These are phyloP conservation scores for Leonotis leonurus DNA, from an alignment of 257 asterid genomes.

Conservation along the genomic window DNA sequence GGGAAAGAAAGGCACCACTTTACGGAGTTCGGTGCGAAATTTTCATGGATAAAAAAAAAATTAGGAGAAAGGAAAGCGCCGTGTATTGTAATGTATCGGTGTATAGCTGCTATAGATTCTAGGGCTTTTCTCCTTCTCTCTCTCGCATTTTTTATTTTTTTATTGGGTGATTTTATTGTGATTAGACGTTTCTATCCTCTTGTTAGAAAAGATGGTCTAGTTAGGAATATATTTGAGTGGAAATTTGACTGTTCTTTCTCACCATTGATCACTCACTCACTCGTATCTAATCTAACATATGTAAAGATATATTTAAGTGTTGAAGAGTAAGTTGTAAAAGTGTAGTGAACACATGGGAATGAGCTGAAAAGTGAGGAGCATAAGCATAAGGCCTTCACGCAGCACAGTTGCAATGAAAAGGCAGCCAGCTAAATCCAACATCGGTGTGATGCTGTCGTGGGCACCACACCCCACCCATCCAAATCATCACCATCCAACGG, in stretches of 20 bases:
- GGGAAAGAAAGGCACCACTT: no score
- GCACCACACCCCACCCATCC: slow-evolving; percentile 30
- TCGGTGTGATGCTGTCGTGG: slow-evolving; percentile 29
- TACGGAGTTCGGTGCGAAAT: no score
- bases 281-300: no score
- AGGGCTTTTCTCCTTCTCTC: slow-evolving; percentile 6
- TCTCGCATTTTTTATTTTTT: no score
- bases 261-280: background rate
- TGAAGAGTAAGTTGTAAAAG: slow-evolving; percentile 3
- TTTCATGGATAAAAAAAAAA: no score
- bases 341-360: background rate
- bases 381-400: slow-evolving; percentile 16
- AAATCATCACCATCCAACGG: slow-evolving; percentile 37
- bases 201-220: no score
- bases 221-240: no score
- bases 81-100: slow-evolving; percentile 15
- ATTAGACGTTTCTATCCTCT: no score
- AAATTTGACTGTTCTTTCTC: no score
- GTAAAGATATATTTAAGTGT: background rate
- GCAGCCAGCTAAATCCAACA: slow-evolving; percentile 38
- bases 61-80: no score
- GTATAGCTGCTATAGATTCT: slow-evolving; percentile 8
- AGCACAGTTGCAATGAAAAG: slow-evolving; percentile 15
- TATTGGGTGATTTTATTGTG: no score
- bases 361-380: slow-evolving; percentile 23